Conservation (phyloP, 1,284 basidiomycete species). For the Mycosarcoma mackinlayi region DNA sequence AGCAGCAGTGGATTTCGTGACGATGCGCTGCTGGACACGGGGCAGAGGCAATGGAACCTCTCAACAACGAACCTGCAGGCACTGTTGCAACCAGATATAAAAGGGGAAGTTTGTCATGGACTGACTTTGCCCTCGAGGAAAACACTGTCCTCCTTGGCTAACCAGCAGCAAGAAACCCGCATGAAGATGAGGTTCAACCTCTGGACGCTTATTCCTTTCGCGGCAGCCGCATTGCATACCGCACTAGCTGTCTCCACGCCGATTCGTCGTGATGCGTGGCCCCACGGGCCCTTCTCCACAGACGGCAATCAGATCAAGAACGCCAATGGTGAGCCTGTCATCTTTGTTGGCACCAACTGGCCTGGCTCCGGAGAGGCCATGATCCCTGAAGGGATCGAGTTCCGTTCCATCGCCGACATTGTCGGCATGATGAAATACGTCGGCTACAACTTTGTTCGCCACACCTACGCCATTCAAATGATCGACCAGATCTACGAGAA, state of each 20-base stretch:
- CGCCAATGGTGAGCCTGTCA: conserved; percentile 31
- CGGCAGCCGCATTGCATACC: conserved; percentile 14
- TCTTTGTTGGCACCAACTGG: conserved; percentile 44
- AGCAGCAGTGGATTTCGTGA: background rate
- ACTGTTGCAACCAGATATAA: too few relatives aligned
- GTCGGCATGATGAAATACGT: conserved; percentile 36
- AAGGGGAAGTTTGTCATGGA: too few relatives aligned
- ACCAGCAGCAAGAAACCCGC: background rate
- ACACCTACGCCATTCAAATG: conserved; percentile 47
- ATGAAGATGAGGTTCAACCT: conserved; percentile 30
- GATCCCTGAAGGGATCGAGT: conserved; percentile 45
- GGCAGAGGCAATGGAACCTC: too few relatives aligned
- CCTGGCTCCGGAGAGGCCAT: conserved; percentile 42
- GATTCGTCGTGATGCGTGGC: conserved; percentile 28
- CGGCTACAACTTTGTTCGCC: conserved; percentile 47
- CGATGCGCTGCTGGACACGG: background rate
- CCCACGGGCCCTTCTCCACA: conserved; percentile 32
- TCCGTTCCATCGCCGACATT: conserved; percentile 28
- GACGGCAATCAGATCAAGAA: conserved; percentile 40
- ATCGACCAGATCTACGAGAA: conserved; percentile 52
- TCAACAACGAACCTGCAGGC: too few relatives aligned
- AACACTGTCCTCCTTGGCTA: too few relatives aligned
- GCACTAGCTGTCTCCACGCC: conserved; percentile 16
- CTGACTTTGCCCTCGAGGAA: too few relatives aligned
- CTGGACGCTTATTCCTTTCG: conserved; percentile 17